Evolutionary conservation across 768 basidiomycete genomes (phyloP).

Genomic region (Sarcodon sp.): DNA sequence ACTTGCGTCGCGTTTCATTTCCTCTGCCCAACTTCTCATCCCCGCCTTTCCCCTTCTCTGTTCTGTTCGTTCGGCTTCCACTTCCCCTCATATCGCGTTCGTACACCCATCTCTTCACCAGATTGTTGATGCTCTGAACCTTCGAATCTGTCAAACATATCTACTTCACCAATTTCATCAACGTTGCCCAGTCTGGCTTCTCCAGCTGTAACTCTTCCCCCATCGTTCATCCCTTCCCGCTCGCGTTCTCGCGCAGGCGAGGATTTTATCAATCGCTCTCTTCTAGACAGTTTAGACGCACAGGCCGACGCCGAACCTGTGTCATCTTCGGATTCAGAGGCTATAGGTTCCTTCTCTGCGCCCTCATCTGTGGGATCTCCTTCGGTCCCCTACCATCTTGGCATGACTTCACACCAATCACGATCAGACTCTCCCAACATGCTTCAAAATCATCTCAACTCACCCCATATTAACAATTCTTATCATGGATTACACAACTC

Average conservation of each 20-base stretch:
- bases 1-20: conserved; percentile 26
- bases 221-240: conserved; percentile 14
- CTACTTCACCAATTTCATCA: conserved; percentile 7
- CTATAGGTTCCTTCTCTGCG: conserved; percentile 23
- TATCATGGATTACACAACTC: conserved; percentile 19
- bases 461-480: conserved; percentile 17
- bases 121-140: conserved; percentile 32
- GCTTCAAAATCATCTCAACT: conserved; percentile 20
- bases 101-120: conserved; percentile 10
- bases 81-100: conserved; percentile 18
- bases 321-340: conserved; percentile 36
- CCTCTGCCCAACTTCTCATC: conserved; percentile 16
- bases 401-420: conserved; percentile 31
- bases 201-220: conserved; percentile 15
- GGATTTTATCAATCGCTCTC: conserved; percentile 78
- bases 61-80: conserved; percentile 28
- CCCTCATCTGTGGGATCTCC: conserved; percentile 33
- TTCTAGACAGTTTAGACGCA: conserved; percentile 73
- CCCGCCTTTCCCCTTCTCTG: conserved; percentile 23
- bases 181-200: conserved; percentile 19
- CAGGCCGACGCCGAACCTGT: conserved; percentile 72
- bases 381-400: conserved; percentile 38
- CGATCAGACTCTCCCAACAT: conserved; percentile 39
- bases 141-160: conserved; percentile 9
- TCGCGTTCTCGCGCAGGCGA: conserved; percentile 34